Base-by-base conservation (phyloP, 805 yeast genomes). In the Candida xiaguanensis region DNA sequence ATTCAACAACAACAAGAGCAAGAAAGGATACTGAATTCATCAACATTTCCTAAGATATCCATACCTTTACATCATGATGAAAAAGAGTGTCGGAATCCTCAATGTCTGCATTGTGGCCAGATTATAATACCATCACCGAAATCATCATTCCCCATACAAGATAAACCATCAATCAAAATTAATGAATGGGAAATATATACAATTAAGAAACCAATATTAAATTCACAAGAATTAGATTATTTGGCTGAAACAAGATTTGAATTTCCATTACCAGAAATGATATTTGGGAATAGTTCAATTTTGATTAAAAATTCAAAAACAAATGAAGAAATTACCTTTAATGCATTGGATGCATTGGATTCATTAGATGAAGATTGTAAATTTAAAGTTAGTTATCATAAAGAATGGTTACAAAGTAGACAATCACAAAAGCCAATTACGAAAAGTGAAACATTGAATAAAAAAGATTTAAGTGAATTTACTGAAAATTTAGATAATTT, bases 201-300 rank as follows among this genome's bases (percentile, higher is more conserved):
- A 0, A 64, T 70, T 22, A 79, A 88, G 56, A 75, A 76, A 36
- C 95, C 98, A 1, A 91, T 91, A 33, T 63, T 88, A 44, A 82
- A 75, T 47, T 71, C 89, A 1, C 67, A 59, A 1, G 96, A 89
- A 53, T 74, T 91, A 41, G 96, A 88, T 42, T 61, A 61, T 2
- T 74, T 82, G 52, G 14, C 38, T 4, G 75, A 74, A 4, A 46
- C 55, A 9, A 56, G 80, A 38, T 72, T 83, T 38, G 80, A 80
- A 12, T 77, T 91, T 45, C 95, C 98, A 0, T 63, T 91, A 31
- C 99, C 99, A 0, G 99, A 93, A 58, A 93, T 93, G 98, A 89
- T 93, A 5, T 93, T 93, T 63, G 98, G 98, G 8, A 78, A 85
- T 49, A 90, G 85, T 55, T 61, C 63, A 41, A 78, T 89, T 8